Base-by-base conservation (phyloP, 352 stramenopile genomes). In the Aphanomyces astaci region DNA sequence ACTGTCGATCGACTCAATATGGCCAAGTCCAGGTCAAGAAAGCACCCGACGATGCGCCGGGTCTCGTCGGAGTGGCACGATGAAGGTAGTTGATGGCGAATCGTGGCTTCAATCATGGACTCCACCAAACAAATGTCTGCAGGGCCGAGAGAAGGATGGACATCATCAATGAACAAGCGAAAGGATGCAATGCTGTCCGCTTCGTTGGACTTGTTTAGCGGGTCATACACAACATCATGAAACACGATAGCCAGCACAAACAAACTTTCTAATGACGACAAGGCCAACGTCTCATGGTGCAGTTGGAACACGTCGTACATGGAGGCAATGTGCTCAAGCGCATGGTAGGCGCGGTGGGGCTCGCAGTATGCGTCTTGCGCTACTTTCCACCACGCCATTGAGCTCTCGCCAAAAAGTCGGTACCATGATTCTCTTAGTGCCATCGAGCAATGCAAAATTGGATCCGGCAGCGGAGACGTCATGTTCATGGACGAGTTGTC, bases 161-260 rank as follows among this genome's bases (percentile, higher is more conserved):
- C 13, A 9, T 53, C 45, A 24, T 5, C 19, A 5, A 53, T 24
- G 45, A 53, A 53, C 22, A 27, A 9, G 9, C 45, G 45, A 25
- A 53, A 53, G 9, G 22, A n/a, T 24, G 13, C 7, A 19, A 53
- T 53, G 45, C 45, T 53, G 45, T 53, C 45, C 4, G 22, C 9
- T 24, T 53, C 45, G 45, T 53, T 53, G 9, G 45, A 25, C 22
- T 53, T 53, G 19, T 7, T 24, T 5, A 53, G 19, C 45, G 45
- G 45, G 45, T 53, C 45, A 19, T 53, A 53, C 13, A 53, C 45
- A 53, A 53, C 24, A 19, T 53, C 45, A 53, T 53, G 45, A 53
- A 53, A 53, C 45, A 25, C 45, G 45, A 53, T 53, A n/a, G 45
- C 45, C 13, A 53, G 45, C 9, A 53, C 45, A 53, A 53, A 53